Percentiles rank a stretch among this genome's conserved stretches.
These are phyloP conservation scores for Tilletia indica DNA, from an alignment of 1,284 basidiomycete genomes.

Conservation along the genomic window DNA sequence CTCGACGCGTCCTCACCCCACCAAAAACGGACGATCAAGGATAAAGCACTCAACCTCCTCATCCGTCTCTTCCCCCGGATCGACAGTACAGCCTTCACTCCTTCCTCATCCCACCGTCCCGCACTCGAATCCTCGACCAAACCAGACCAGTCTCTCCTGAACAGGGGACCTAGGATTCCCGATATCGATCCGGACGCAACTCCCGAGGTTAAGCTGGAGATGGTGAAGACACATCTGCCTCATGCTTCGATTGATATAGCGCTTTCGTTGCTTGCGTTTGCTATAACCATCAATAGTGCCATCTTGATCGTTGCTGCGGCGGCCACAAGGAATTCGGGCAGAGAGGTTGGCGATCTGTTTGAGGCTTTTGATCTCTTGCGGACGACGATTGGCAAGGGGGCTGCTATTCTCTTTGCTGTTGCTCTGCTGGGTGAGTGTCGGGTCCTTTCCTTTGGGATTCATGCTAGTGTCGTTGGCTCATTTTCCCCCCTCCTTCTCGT, in stretches of 20 bases:
- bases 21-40: neutral
- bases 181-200: slow-evolving; percentile 8
- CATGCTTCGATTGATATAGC: slow-evolving; percentile 54
- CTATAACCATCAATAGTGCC: slow-evolving; percentile 77
- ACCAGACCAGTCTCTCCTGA: slow-evolving; percentile 10
- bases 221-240: slow-evolving; percentile 41
- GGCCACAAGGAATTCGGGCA: slow-evolving; percentile 48
- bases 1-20: neutral
- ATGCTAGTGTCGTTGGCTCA: neutral
- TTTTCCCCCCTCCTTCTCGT: slow-evolving; percentile 70
- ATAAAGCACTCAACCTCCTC: neutral
- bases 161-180: neutral
- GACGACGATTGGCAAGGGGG: slow-evolving; percentile 32
- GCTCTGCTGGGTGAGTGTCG: slow-evolving; percentile 33
- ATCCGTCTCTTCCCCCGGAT: slow-evolving; percentile 7
- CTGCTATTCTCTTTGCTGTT: slow-evolving; percentile 50
- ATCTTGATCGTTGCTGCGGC: slow-evolving; percentile 64
- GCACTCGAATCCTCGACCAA: neutral
- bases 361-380: slow-evolving; percentile 48
- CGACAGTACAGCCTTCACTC: slow-evolving; percentile 5
- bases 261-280: slow-evolving; percentile 51
- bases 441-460: neutral
- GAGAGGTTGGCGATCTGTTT: slow-evolving; percentile 41
- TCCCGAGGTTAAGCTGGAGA: neutral
- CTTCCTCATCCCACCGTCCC: slow-evolving; percentile 22